Evolutionary conservation across 495 filamentous ascomycete species (phyloP).

Genomic region (Talaromyces trachyspermus): DNA sequence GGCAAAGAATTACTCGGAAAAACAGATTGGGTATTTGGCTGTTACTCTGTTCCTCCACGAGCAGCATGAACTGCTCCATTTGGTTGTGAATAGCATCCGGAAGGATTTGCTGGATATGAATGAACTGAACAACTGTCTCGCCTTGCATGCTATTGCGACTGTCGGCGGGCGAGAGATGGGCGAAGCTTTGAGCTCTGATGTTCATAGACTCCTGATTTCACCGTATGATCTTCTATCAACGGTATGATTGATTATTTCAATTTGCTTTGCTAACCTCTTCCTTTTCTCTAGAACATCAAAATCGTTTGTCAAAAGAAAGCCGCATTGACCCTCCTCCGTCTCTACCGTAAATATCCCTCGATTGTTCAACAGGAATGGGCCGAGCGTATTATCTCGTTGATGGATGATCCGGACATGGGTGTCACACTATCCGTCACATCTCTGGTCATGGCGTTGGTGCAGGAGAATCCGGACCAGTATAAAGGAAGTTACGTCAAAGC

Average conservation of each 20-base stretch:
- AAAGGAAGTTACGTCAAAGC: constrained; percentile 92
- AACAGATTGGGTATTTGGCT: constrained; percentile 97
- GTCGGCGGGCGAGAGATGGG: constrained; percentile 96
- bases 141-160: constrained; percentile 98
- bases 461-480: constrained; percentile 89
- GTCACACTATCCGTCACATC: constrained; percentile 95
- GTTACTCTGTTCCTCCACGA: constrained; percentile 98
- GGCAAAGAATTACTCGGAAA: constrained; percentile 95
- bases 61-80: constrained; percentile 87
- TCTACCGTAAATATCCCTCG: constrained; percentile 88
- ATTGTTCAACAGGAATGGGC: constrained; percentile 97
- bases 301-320: constrained; percentile 99
- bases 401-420: constrained; percentile 95
- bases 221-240: constrained; percentile 54
- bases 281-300: constrained; percentile 75
- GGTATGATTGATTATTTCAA: neutral
- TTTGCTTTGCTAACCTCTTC: constrained; percentile 15
- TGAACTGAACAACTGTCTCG: constrained; percentile 94
- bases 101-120: constrained; percentile 94
- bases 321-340: constrained; percentile 85
- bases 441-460: constrained; percentile 89
- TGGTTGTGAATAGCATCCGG: constrained; percentile 97
- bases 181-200: constrained; percentile 85
- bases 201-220: constrained; percentile 90
- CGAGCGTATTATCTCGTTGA: constrained; percentile 92